Base-by-base conservation (phyloP, 352 stramenopile species). In the Blastocystis sp. region DNA sequence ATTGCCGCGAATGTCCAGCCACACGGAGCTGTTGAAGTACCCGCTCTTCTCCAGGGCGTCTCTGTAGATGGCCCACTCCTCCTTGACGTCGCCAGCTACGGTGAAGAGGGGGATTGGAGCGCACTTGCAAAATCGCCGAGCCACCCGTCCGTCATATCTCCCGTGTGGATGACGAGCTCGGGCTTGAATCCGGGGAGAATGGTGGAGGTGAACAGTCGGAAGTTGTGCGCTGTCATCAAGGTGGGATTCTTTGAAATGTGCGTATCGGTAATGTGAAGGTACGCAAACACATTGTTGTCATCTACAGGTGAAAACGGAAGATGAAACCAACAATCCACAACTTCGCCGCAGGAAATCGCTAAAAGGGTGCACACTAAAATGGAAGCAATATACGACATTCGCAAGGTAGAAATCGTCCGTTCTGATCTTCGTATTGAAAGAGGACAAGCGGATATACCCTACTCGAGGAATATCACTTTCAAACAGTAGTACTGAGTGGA, bases 21-120 rank as follows among this genome's bases (percentile, higher is more conserved):
- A 81, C 4, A 81, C 43, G n/a, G 71, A 52, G 21, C 48, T 81
- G 28, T 81, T 81, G 71, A 63, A 81, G 52, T 81, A 81, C n/a
- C 71, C 71, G n/a, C 48, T 7, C 1, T 54, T 34, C 6, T 66
- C 28, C 19, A 81, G 57, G 3, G 71, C 43, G 1, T 45, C 64
- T 81, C 52, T 54, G 60, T 81, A 81, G 48, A 81, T 81, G 10
- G 43, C 54, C 71, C 71, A 81, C n/a, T 81, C 71, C n/a, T 81
- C 71, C 28, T 63, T 54, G n/a, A 81, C 66, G n/a, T 81, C 71
- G 28, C 71, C 71, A 45, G 43, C 71, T 81, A 65, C 42, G 66
- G 43, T 63, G 4, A 81, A 42, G 28, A 81, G 14, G 34, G 40
- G 45, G 4, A 64, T 17, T 34, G 40, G 9, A 28, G 40, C 3